These are phyloP conservation scores for Lactarius indigo DNA, from an alignment of 768 basidiomycete species.

Conservation along the genomic window DNA sequence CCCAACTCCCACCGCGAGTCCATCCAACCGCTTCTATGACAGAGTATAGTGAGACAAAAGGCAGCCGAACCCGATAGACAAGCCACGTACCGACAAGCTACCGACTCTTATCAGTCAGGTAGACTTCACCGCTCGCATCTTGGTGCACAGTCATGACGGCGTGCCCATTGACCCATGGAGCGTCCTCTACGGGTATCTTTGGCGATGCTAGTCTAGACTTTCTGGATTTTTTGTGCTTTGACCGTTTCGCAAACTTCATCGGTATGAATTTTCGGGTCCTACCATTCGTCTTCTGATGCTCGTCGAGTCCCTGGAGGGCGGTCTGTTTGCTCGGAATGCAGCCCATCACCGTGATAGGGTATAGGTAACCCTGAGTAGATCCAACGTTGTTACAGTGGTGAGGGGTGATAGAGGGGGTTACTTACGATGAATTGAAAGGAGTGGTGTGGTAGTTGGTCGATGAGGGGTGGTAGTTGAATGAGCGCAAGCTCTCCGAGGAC, in stretches of 20 bases:
- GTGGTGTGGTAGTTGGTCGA: constrained; percentile 1
- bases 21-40: neutral
- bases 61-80: neutral
- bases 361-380: neutral
- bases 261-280: neutral
- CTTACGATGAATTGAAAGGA: constrained; percentile 11
- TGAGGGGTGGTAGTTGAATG: neutral
- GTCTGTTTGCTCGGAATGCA: constrained; percentile 42
- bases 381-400: neutral
- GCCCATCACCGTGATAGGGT: constrained; percentile 34
- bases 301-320: constrained; percentile 19
- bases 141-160: constrained; percentile 10
- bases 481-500: neutral
- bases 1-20: too few relatives aligned
- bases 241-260: neutral
- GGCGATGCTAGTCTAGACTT: constrained; percentile 15
- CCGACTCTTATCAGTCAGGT: constrained; percentile 18
- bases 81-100: neutral
- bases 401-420: neutral
- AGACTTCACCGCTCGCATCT: constrained; percentile 9
- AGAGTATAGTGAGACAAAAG: neutral
- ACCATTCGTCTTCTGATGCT: neutral
- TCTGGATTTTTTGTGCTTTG: constrained; percentile 14
- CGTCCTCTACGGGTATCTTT: constrained; percentile 9
- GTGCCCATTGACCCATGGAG: constrained; percentile 24